Conservation (phyloP, 2,329 filamentous ascomycete genomes). For the Beauveria australis region DNA sequence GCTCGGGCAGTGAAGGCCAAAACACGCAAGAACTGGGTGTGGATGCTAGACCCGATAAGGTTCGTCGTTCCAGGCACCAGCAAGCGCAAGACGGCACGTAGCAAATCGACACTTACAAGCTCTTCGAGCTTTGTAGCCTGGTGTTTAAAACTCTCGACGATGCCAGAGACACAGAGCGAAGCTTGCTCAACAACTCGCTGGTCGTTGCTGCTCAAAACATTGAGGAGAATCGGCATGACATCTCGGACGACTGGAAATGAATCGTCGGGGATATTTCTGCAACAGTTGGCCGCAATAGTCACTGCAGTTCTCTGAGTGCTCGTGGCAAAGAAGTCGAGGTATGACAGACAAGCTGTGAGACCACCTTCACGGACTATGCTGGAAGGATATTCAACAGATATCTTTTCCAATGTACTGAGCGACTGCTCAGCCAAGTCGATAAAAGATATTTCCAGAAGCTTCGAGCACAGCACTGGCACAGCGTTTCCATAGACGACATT, state of each 20-base stretch:
- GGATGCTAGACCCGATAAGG: conserved; percentile 84
- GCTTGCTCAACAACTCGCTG: conserved; percentile 96
- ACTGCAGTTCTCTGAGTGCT: conserved; percentile 95
- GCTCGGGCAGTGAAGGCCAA: conserved; percentile 83
- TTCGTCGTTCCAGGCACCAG: conserved; percentile 92
- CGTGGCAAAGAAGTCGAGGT: conserved; percentile 94
- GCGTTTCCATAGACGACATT: conserved; percentile 97
- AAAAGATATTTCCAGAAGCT: conserved; percentile 90
- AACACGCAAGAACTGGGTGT: conserved; percentile 91
- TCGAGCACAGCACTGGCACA: conserved; percentile 88
- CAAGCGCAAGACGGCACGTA: conserved; percentile 76
- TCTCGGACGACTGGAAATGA: conserved; percentile 86
- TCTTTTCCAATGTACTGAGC: conserved; percentile 92
- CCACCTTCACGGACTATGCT: conserved; percentile 95
- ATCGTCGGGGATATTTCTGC: conserved; percentile 90
- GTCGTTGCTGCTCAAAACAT: conserved; percentile 84
- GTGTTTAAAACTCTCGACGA: conserved; percentile 94
- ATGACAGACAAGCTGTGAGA: conserved; percentile 88
- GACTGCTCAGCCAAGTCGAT: conserved; percentile 97
- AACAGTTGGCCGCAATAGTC: conserved; percentile 96
- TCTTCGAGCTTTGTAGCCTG: conserved; percentile 84
- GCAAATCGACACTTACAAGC: conserved; percentile 78
- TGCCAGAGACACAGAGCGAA: conserved; percentile 87
- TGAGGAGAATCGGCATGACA: conserved; percentile 91
- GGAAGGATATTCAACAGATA: conserved; percentile 89